Evolutionary conservation across 768 basidiomycete species (phyloP), one percentile per base, ranked within the genome.

Genomic region (Trametes sanguinea): DNA sequence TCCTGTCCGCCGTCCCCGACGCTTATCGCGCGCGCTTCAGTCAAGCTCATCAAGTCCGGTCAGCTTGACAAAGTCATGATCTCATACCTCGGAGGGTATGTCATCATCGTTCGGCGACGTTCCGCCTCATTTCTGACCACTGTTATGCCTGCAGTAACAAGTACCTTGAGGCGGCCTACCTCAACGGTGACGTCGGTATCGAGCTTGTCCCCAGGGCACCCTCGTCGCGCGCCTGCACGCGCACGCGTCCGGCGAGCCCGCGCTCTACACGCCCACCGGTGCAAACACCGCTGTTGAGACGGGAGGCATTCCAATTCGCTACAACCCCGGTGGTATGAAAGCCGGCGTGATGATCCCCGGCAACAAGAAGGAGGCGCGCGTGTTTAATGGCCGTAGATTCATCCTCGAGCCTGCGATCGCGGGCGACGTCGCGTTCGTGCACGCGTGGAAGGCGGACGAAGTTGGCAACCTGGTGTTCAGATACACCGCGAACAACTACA

Each of bases 191-290:
- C 62, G 85, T 95, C 61, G 85, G 88, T 11, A 76, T 95, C 51
- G 94, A 95, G 71, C 86, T 95, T 14, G 90, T 90, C 94, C 94
- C 6, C 94, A 95, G 75, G 94, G 93, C n/a, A 94, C 92, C 7
- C 84, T 95, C 53, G 85, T 89, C 17, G 94, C 95, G 71, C 87
- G 93, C 61, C 80, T 94, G 65, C 88, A 92, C 43, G 90, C 94
- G 10, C 89, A 92, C 64, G 94, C 91, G 11, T 88, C 90, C n/a
- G 93, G 94, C 54, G 92, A 94, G 65, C 93, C 94, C 16, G 92
- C 88, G 33, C 91, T 95, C 78, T 94, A 81, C 75, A 95, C 91
- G 7, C 93, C 93, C 7, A 93, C 93, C 2, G 94, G 94, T n/a
- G 90, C 92, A n/a, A 83, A 82, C 39, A 94, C 92, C 22, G 88